Conservation (phyloP, 257 asterid species). For the Solanum chiquidenum region DNA sequence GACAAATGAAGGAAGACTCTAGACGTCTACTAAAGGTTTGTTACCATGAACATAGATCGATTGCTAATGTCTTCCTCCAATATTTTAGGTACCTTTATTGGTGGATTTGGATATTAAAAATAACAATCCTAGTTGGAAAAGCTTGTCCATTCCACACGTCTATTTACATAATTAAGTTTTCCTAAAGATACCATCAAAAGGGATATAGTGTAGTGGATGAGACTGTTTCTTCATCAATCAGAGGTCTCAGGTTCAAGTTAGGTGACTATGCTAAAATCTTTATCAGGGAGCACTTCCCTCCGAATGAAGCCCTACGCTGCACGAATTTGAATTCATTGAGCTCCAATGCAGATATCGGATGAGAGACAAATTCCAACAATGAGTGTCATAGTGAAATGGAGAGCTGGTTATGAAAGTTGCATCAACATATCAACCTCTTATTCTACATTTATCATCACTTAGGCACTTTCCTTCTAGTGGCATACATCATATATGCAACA, state of each 20-base stretch:
- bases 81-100: not conserved
- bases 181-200: not conserved
- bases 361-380: not conserved
- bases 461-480: conserved; percentile 17
- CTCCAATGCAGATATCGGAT: fast-evolving
- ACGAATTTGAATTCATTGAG: no score
- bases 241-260: not conserved
- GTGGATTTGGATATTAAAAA: not conserved
- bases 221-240: not conserved
- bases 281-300: no score
- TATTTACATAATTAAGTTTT: not conserved
- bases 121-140: not conserved
- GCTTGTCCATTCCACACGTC: not conserved
- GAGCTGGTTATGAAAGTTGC: conserved; percentile 50
- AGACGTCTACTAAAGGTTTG: not conserved
- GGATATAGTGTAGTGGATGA: not conserved
- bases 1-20: not conserved
- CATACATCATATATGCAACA: conserved; percentile 40
- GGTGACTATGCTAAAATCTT: no score
- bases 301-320: no score
- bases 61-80: not conserved
- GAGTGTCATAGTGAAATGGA: conserved; percentile 16
- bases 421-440: conserved; percentile 65
- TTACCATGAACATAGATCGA: not conserved
- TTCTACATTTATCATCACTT: conserved; percentile 10